These are phyloP conservation scores for Dianthus caryophyllus DNA, from an alignment of 148 eudicot genomes.

Conservation along the genomic window DNA sequence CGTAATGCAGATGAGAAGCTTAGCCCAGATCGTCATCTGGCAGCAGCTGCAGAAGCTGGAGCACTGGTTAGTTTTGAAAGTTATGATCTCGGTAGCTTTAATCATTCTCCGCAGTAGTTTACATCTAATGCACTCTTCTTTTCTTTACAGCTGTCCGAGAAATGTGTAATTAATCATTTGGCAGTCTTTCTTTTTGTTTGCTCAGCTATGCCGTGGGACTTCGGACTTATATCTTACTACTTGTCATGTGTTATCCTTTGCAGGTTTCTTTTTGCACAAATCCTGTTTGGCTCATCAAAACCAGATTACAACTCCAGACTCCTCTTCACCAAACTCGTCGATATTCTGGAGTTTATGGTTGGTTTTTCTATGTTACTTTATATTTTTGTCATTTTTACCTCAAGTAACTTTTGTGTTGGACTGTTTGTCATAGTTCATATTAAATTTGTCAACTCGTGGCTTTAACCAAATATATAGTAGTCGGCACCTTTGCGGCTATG, in stretches of 20 bases:
- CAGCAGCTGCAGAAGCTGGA: slow-evolving; percentile 98
- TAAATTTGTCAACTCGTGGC: not conserved
- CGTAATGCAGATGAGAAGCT: slow-evolving; percentile 45
- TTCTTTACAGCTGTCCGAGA: not conserved
- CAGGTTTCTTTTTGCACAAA: slow-evolving; percentile 93
- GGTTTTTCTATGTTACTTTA: too few species aligned
- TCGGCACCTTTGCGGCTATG: too few species aligned
- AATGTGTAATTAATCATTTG: slow-evolving; percentile 6
- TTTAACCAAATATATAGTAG: not conserved
- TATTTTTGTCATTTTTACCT: too few species aligned
- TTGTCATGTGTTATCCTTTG: not conserved
- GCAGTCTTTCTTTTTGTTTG: not conserved
- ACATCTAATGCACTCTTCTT: too few species aligned
- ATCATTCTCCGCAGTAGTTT: too few species aligned
- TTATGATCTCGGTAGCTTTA: slow-evolving; percentile 4
- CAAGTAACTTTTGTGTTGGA: not conserved
- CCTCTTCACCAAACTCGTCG: slow-evolving; percentile 74
- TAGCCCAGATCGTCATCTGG: slow-evolving; percentile 79
- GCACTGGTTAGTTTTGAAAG: slow-evolving; percentile 61
- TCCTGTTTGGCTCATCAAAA: slow-evolving; percentile 96
- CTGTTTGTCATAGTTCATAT: slow-evolving; percentile 4
- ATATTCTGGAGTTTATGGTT: slow-evolving; percentile 86
- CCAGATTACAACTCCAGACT: slow-evolving; percentile 98
- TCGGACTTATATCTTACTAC: not conserved
- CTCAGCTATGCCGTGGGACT: not conserved